Evolutionary conservation across 129 eudicot species (phyloP).

Genomic region (Arctium lappa): DNA sequence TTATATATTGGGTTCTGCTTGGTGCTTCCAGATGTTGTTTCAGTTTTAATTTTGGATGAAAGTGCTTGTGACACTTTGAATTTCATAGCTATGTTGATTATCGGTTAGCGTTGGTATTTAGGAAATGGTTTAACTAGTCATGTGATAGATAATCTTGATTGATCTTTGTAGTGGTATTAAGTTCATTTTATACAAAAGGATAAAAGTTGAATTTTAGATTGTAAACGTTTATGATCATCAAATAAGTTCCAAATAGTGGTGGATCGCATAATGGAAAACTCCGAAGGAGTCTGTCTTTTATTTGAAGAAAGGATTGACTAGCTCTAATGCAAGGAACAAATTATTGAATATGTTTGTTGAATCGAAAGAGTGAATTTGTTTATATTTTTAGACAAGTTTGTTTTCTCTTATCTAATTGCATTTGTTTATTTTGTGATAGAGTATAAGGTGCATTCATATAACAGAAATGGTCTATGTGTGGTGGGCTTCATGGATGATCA

Average conservation of each 20-base stretch:
- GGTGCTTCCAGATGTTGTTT: not conserved
- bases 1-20: not conserved
- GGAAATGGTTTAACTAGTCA: not conserved
- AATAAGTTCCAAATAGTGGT: not conserved
- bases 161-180: not conserved
- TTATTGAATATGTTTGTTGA: not conserved
- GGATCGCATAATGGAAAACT: not conserved
- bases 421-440: slow-evolving; percentile 28
- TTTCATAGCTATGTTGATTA: not conserved
- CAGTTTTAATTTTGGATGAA: not conserved
- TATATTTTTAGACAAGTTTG: not conserved
- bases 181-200: not conserved
- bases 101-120: not conserved
- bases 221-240: not conserved
- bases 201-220: not conserved
- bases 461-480: slow-evolving; percentile 74
- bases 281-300: slow-evolving; percentile 32
- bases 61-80: too few relatives aligned
- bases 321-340: not conserved
- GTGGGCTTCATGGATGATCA: slow-evolving; percentile 97
- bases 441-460: slow-evolving; percentile 44
- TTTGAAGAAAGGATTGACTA: not conserved
- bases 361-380: not conserved
- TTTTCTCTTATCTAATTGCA: not conserved
- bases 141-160: too few relatives aligned